Evolutionary conservation across 345 rosid genomes (phyloP).

Genomic region (Limnanthes douglasii): DNA sequence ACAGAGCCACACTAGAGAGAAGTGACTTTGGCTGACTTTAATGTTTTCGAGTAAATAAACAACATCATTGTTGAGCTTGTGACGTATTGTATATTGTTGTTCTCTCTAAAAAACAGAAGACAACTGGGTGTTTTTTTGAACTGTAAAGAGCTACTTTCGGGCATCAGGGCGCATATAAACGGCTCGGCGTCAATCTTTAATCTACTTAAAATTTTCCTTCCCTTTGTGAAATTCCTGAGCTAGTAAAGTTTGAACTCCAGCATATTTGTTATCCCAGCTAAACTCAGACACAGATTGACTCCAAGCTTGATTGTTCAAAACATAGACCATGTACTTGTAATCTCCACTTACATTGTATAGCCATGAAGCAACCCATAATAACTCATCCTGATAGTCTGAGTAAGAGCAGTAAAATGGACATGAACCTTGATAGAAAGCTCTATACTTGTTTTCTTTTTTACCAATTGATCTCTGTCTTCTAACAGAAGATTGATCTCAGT

Average conservation of each 20-base stretch:
- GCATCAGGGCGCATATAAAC: conserved; percentile 63
- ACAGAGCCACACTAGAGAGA: conserved; percentile 54
- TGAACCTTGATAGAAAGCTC: conserved; percentile 49
- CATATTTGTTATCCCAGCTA: conserved; percentile 88
- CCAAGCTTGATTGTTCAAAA: conserved; percentile 63
- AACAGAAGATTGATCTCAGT: too few species aligned
- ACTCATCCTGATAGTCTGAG: conserved; percentile 78
- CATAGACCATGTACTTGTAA: conserved; percentile 37
- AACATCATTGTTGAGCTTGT: conserved; percentile 47
- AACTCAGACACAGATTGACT: conserved; percentile 63
- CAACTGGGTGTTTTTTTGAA: conserved; percentile 71
- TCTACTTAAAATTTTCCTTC: conserved; percentile 26
- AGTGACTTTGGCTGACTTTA: conserved; percentile 18
- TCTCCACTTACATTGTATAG: conserved; percentile 55
- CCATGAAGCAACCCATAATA: conserved; percentile 77
- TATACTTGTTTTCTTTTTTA: too few species aligned
- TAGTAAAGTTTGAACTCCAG: conserved; percentile 59
- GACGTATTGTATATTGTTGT: conserved; percentile 67
- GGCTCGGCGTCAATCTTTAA: conserved; percentile 47
- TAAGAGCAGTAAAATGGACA: conserved; percentile 90
- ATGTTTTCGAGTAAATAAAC: conserved; percentile 35
- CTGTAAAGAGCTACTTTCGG: conserved; percentile 60
- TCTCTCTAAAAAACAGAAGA: conserved; percentile 45
- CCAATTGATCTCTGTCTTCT: too few species aligned
- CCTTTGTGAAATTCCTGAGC: conserved; percentile 58